A percentile compares a stretch with the other conserved stretches of the same genome.
Evolutionary conservation across 1,284 basidiomycete species (phyloP).

Genomic region (Farysia itapuensis): DNA sequence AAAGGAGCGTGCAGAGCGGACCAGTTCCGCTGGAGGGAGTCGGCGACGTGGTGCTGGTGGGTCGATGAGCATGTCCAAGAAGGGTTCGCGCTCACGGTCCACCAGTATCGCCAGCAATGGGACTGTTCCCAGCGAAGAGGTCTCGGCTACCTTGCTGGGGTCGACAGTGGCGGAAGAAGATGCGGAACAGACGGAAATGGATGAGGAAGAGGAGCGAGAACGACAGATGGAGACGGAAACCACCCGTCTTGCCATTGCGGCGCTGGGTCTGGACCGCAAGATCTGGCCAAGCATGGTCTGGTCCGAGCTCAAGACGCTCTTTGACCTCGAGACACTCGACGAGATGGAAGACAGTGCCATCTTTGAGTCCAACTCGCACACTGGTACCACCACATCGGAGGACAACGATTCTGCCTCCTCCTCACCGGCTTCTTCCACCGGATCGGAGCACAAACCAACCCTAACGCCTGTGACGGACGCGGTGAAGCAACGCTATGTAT

Average conservation of each 20-base stretch:
- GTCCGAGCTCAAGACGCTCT: conserved; percentile 36
- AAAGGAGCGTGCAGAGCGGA: conserved; percentile 4
- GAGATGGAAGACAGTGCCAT: conserved; percentile 42
- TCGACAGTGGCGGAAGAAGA: conserved; percentile 3
- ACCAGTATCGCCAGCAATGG: conserved; percentile 26
- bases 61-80: conserved; percentile 1
- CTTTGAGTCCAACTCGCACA: conserved; percentile 30
- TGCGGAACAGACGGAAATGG: conserved; percentile 4
- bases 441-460: background rate
- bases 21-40: background rate
- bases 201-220: conserved; percentile 23
- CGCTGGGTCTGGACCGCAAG: conserved; percentile 21
- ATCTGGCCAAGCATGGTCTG: conserved; percentile 28
- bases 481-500: conserved; percentile 7
- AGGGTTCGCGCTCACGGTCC: conserved; percentile 29
- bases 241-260: conserved; percentile 21
- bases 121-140: background rate
- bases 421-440: background rate
- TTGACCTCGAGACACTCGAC: conserved; percentile 47
- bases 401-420: conserved; percentile 8
- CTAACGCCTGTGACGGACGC: background rate
- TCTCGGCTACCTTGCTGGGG: too few relatives aligned
- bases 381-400: conserved; percentile 15
- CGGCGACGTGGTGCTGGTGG: conserved; percentile 4
- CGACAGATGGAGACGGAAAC: conserved; percentile 20